Conservation (phyloP, 441 rosid genomes). For the Sinapis alba region DNA sequence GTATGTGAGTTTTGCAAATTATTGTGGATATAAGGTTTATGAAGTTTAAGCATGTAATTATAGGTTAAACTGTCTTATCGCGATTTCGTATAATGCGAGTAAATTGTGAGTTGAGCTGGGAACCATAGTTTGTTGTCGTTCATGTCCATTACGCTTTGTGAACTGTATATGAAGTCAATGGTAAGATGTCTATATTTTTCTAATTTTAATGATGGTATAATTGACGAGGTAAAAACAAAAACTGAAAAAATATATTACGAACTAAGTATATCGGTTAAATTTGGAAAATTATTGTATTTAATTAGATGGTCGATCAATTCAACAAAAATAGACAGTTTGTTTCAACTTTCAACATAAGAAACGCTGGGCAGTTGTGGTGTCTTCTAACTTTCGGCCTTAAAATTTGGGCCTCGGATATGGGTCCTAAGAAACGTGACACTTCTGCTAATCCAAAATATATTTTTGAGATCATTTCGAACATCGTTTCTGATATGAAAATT, state of each 20-base stretch:
- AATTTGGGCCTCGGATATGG: background rate
- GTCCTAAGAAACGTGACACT: background rate
- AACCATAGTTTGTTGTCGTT: background rate
- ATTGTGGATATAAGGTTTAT: background rate
- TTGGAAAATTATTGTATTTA: background rate
- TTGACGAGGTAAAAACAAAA: background rate
- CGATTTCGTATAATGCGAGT: background rate
- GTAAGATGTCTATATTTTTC: background rate
- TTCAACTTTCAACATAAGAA: background rate
- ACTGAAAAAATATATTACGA: background rate
- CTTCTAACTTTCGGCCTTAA: background rate
- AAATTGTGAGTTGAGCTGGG: background rate
- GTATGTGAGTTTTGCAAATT: background rate
- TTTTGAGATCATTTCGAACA: background rate
- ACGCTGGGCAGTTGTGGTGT: background rate
- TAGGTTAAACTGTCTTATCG: background rate
- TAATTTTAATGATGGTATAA: background rate
- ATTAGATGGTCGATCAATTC: background rate
- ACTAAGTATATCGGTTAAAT: background rate
- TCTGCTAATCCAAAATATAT: conserved; percentile 6
- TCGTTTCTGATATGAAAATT: background rate
- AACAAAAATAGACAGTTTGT: background rate
- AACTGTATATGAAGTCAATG: background rate
- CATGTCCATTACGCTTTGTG: background rate
- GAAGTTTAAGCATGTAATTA: background rate